Evolutionary conservation across 2,329 filamentous ascomycete species (phyloP), one percentile per base, ranked within the genome.

Genomic region (Ophiostoma sp.): DNA sequence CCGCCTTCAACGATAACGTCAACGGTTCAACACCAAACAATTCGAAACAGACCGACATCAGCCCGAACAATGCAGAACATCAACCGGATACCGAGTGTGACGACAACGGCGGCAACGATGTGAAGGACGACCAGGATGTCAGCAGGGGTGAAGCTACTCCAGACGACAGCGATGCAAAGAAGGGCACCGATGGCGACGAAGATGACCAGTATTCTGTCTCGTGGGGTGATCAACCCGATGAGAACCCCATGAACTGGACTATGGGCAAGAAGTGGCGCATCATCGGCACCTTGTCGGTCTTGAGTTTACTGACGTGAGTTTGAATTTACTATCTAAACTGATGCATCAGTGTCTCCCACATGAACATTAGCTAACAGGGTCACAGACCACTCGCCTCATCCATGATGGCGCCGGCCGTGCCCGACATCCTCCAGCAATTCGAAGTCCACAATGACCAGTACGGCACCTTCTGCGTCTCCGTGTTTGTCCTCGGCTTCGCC

Each of bases 391-490:
- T 69, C 19, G 66, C 66, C 25, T 69, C 66, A 28, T 50, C 66
- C 17, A 69, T 69, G 66, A 45, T 45, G 39, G 66, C 66, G 6
- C 66, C 66, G 2, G 66, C 66, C 15, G 66, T 52, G 17, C 39
- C 42, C 66, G 42, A 50, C 4, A 55, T 69, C 4, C 42, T 25
- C 45, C 22, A 69, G 22, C 42, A 87, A 42, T 87, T 88, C 74
- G 77, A 82, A 33, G 82, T 83, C 57, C 79, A 78, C 2, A 82
- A 82, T 71, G 76, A 79, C 2, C 84, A 84, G 8, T 77, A 86
- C 2, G 84, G 81, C 2, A 81, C 87, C 5, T 86, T 90, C 78
- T 85, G 87, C 11, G 87, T 90, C 33, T 88, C 86, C 71, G 89
- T 91, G 72, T 91, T 89, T 78, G 79, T 91, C 3, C 80, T 91